These are phyloP conservation scores for Emydomyces testavorans DNA, from an alignment of 2,329 filamentous ascomycete genomes.

Conservation along the genomic window DNA sequence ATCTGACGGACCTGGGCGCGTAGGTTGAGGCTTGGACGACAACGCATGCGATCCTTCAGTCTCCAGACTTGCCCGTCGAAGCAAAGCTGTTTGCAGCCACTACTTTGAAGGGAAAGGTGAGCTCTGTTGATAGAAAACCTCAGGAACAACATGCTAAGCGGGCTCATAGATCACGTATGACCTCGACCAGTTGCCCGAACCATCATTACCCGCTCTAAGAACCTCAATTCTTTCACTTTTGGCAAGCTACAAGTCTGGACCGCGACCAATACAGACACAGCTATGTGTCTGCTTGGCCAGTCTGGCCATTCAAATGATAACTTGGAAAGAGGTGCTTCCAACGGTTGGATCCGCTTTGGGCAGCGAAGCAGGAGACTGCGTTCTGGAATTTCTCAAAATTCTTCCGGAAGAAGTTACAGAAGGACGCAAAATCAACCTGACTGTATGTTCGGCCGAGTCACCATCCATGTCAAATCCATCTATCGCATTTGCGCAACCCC, in stretches of 20 bases:
- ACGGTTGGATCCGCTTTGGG: slow-evolving; percentile 67
- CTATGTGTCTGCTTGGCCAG: slow-evolving; percentile 90
- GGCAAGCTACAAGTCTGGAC: slow-evolving; percentile 67
- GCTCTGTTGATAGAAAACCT: slow-evolving; percentile 16
- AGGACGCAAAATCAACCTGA: slow-evolving; percentile 97
- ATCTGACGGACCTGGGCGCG: slow-evolving; percentile 4
- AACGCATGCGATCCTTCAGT: slow-evolving; percentile 76
- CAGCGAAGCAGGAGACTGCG: slow-evolving; percentile 62
- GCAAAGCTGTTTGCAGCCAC: slow-evolving; percentile 92
- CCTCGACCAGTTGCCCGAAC: slow-evolving; percentile 70
- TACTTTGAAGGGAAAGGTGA: slow-evolving; percentile 93
- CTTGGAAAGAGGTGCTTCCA: slow-evolving; percentile 85
- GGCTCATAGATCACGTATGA: slow-evolving; percentile 79
- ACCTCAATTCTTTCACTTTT: slow-evolving; percentile 73
- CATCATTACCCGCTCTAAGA: slow-evolving; percentile 64
- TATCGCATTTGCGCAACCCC: slow-evolving; percentile 29
- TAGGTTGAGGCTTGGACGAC: slow-evolving; percentile 85
- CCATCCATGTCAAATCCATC: slow-evolving; percentile 38
- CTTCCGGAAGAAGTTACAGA: slow-evolving; percentile 98
- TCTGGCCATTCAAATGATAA: slow-evolving; percentile 87
- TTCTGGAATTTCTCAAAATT: slow-evolving; percentile 92
- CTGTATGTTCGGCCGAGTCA: slow-evolving; percentile 66
- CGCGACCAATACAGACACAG: slow-evolving; percentile 75
- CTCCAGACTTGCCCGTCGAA: slow-evolving; percentile 61
- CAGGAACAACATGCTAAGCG: slow-evolving; percentile 3